These are phyloP conservation scores for Stephanodiscus triporus DNA, from an alignment of 108 stramenopile genomes.

Conservation along the genomic window DNA sequence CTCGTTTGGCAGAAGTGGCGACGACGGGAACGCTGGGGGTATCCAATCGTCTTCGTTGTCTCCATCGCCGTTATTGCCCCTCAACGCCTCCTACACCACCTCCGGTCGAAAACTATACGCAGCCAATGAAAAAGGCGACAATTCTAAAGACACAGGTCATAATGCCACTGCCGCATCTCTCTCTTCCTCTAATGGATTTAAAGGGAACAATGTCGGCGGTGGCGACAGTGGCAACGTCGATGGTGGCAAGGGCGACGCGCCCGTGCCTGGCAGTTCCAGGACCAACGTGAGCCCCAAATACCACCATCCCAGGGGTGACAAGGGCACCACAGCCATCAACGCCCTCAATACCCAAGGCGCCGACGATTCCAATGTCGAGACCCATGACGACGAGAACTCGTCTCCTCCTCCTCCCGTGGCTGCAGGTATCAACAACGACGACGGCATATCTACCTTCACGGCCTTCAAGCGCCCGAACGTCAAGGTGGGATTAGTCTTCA, in stretches of 20 bases:
- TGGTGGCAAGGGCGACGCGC: no score
- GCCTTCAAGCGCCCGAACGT: slow-evolving; percentile 48
- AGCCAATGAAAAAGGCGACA: not conserved
- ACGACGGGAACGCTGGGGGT: not conserved
- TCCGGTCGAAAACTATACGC: no score
- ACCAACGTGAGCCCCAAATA: not conserved
- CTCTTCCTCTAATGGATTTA: not conserved
- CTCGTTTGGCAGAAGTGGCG: slow-evolving; percentile 14
- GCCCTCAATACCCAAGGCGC: not conserved
- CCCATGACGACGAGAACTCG: not conserved
- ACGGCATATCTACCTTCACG: slow-evolving; percentile 42
- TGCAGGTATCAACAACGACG: not conserved
- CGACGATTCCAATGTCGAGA: not conserved
- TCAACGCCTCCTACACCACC: no score
- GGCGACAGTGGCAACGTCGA: not conserved
- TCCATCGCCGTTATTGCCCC: no score
- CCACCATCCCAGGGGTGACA: not conserved
- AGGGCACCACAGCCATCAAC: not conserved
- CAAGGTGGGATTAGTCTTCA: slow-evolving; percentile 51
- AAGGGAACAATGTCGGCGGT: not conserved
- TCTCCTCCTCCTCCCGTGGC: slow-evolving; percentile 7
- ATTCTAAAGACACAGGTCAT: not conserved
- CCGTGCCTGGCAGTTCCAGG: not conserved
- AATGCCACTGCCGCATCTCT: not conserved
- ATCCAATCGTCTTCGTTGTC: no score